Evolutionary conservation across 2,329 filamentous ascomycete genomes (phyloP).

Genomic region (Phyllosticta capitalensis): DNA sequence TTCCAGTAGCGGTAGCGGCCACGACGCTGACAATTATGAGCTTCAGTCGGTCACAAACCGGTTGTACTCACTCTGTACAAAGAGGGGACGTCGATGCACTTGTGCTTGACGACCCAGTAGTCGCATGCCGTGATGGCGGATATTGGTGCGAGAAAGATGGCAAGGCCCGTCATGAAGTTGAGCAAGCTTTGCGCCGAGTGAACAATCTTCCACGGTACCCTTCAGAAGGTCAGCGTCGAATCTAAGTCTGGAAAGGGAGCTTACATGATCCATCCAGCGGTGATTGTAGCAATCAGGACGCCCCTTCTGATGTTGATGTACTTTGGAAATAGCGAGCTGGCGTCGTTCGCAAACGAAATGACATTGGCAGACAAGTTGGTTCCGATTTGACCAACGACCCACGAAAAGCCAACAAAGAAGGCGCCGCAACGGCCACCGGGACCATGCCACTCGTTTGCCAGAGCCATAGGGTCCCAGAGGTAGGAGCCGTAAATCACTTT

Average conservation of each 20-base stretch:
- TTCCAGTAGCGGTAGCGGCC: slow-evolving; percentile 3
- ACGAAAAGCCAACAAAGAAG: slow-evolving; percentile 19
- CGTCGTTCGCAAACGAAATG: slow-evolving; percentile 19
- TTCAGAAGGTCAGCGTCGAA: neutral
- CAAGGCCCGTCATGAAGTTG: slow-evolving; percentile 20
- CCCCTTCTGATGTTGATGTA: slow-evolving; percentile 21
- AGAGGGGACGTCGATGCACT: slow-evolving; percentile 15
- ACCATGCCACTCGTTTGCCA: slow-evolving; percentile 18
- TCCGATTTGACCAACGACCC: slow-evolving; percentile 19
- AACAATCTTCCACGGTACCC: slow-evolving; percentile 22
- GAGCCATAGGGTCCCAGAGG: slow-evolving; percentile 19
- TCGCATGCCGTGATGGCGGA: slow-evolving; percentile 15
- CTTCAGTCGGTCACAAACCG: slow-evolving; percentile 7
- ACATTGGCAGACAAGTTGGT: slow-evolving; percentile 22
- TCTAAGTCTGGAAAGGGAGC: neutral
- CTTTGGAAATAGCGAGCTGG: slow-evolving; percentile 18
- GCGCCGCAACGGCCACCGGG: slow-evolving; percentile 19
- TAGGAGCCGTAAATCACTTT: slow-evolving; percentile 16
- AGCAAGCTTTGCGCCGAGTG: slow-evolving; percentile 17
- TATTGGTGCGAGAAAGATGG: slow-evolving; percentile 21
- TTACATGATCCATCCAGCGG: slow-evolving; percentile 13
- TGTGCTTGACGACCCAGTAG: slow-evolving; percentile 18
- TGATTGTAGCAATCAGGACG: slow-evolving; percentile 15
- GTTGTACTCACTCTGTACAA: slow-evolving; percentile 17
- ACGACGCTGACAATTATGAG: neutral